phyloP scores from a whole-genome alignment of 768 basidiomycete species.

The Rhodosporidiobolus odoratus region DNA sequence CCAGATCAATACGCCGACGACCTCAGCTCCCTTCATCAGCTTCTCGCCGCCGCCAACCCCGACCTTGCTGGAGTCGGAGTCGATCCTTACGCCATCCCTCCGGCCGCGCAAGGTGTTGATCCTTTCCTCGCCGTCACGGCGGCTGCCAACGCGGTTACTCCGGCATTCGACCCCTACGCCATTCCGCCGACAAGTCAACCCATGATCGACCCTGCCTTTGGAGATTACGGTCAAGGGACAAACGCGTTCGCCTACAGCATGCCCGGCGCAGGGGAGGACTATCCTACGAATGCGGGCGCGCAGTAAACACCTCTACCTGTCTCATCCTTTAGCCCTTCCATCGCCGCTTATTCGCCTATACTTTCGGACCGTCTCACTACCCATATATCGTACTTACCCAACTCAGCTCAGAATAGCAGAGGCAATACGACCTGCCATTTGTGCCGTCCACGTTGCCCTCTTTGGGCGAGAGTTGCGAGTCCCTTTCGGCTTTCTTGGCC shows the following conservation, averaged over 20 bases:
- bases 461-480: no score
- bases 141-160: background rate
- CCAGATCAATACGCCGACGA: constrained; percentile 2
- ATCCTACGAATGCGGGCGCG: no score
- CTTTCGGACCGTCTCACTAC: no score
- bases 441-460: no score
- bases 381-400: no score
- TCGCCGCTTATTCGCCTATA: no score
- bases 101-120: background rate
- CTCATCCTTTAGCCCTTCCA: no score
- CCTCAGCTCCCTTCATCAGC: constrained; percentile 10
- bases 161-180: constrained; percentile 23
- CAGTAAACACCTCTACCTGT: background rate
- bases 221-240: background rate
- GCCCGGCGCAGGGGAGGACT: background rate
- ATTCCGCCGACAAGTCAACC: constrained; percentile 3
- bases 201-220: constrained; percentile 10
- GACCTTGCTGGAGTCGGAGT: background rate
- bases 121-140: constrained; percentile 4
- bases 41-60: constrained; percentile 6
- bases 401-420: no score
- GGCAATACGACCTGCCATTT: no score
- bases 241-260: background rate
- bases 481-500: background rate
- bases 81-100: constrained; percentile 25